Evolutionary conservation across 106 monocot genomes (phyloP).

Genomic region (Dioscorea dumetorum): DNA sequence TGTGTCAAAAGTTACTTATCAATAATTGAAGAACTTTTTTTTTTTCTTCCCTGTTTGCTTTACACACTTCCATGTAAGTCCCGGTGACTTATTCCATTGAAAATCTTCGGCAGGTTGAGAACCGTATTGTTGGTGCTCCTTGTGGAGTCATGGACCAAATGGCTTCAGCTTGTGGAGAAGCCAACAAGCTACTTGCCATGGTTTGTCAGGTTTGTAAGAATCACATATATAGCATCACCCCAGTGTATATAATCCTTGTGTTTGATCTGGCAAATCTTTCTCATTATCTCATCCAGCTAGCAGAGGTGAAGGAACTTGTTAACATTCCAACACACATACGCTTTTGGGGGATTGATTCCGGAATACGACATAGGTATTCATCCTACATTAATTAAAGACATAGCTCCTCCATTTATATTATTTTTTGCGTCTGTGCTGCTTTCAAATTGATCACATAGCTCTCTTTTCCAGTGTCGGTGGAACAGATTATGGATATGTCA

Average conservation of each 20-base stretch:
- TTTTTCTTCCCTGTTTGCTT: background rate
- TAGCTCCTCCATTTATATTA: no score
- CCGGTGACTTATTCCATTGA: background rate
- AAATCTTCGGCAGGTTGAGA: slow-evolving; percentile 68
- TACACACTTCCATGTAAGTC: background rate
- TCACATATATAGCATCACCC: background rate
- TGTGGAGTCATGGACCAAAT: slow-evolving; percentile 99
- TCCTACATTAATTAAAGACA: no score
- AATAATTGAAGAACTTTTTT: no score
- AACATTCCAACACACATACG: slow-evolving; percentile 84
- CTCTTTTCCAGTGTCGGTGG: slow-evolving; percentile 73
- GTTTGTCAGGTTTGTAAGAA: slow-evolving; percentile 75
- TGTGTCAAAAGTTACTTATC: slow-evolving; percentile 82
- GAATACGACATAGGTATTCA: slow-evolving; percentile 86
- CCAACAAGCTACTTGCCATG: slow-evolving; percentile 98
- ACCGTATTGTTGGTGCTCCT: slow-evolving; percentile 92
- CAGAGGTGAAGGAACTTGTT: slow-evolving; percentile 89
- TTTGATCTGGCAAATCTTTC: background rate
- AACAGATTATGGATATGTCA: slow-evolving; percentile 95
- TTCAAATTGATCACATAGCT: background rate
- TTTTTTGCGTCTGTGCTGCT: no score
- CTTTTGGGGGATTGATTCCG: slow-evolving; percentile 99
- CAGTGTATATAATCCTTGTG: background rate
- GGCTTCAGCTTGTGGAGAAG: slow-evolving; percentile 98
- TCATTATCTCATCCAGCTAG: slow-evolving; percentile 51